Evolutionary conservation across 2,329 filamentous ascomycete species (phyloP).

Genomic region (Sclerotiophoma versabilis): DNA sequence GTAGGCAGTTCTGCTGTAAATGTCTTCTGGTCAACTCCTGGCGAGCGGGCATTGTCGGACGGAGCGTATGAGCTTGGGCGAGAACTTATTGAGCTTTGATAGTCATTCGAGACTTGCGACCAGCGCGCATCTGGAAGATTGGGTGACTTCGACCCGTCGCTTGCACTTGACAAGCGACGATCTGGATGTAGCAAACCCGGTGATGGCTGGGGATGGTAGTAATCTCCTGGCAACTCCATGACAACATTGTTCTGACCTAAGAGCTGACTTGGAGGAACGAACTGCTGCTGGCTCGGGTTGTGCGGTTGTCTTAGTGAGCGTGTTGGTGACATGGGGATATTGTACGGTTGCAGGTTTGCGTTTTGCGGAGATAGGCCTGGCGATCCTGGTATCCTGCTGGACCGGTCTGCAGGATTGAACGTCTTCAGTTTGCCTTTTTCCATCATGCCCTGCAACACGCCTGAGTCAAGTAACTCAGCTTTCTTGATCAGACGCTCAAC

Average conservation of each 20-base stretch:
- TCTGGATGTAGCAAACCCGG: constrained; percentile 36
- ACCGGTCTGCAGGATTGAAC: constrained; percentile 56
- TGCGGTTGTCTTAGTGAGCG: constrained; percentile 25
- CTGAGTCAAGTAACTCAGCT: constrained; percentile 72
- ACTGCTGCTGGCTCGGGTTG: constrained; percentile 20
- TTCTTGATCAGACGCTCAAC: constrained; percentile 74
- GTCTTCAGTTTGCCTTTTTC: constrained; percentile 70
- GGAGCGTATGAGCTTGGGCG: constrained; percentile 46
- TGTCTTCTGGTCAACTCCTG: constrained; percentile 41
- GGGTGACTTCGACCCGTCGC: constrained; percentile 37
- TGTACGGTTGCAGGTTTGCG: constrained; percentile 36
- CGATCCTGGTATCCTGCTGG: constrained; percentile 10
- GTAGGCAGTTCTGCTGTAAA: constrained; percentile 47
- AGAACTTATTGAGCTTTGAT: constrained; percentile 38
- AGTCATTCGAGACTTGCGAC: constrained; percentile 39
- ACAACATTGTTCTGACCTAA: constrained; percentile 42
- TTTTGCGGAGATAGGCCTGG: constrained; percentile 25
- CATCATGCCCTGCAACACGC: constrained; percentile 71
- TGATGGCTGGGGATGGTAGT: constrained; percentile 45
- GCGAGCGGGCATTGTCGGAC: constrained; percentile 46
- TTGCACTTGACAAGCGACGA: constrained; percentile 6
- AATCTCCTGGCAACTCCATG: constrained; percentile 54
- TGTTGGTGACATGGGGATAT: constrained; percentile 37
- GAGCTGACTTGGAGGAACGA: constrained; percentile 30
- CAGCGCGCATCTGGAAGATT: constrained; percentile 40